These are phyloP conservation scores for Globisporangium nodosum DNA, from an alignment of 352 stramenopile genomes.

Conservation along the genomic window DNA sequence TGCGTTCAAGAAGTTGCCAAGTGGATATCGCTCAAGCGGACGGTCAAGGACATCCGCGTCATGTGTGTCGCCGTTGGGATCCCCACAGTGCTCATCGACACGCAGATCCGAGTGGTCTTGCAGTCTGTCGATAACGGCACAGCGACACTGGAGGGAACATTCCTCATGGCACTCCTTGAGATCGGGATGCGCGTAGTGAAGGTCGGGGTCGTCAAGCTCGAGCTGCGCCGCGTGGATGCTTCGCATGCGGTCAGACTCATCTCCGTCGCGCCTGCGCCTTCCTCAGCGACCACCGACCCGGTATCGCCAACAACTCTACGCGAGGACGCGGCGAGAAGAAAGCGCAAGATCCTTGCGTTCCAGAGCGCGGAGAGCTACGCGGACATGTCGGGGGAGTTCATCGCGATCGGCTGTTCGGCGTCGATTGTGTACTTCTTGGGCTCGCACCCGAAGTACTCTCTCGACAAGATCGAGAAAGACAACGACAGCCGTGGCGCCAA, in stretches of 20 bases:
- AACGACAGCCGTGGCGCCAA: neutral
- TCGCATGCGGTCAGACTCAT: neutral
- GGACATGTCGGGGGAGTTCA: conserved; percentile 44
- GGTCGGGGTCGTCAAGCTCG: neutral
- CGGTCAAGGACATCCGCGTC: conserved; percentile 24
- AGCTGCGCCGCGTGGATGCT: neutral
- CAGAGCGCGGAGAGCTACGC: conserved; percentile 26
- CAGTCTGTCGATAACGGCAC: neutral
- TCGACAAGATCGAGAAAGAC: neutral
- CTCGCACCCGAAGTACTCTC: neutral
- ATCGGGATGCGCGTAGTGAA: neutral
- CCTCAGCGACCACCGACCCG: neutral
- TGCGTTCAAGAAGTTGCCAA: conserved; percentile 28
- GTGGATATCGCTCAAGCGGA: conserved; percentile 17
- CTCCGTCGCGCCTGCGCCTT: neutral
- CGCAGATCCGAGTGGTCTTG: conserved; percentile 11
- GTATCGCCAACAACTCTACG: neutral
- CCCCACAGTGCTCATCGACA: conserved; percentile 18
- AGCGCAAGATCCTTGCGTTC: conserved; percentile 14
- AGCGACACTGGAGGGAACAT: conserved; percentile 1
- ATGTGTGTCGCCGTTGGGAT: conserved; percentile 30
- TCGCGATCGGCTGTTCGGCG: conserved; percentile 33
- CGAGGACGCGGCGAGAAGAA: conserved; percentile 10
- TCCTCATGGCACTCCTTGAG: conserved; percentile 1
- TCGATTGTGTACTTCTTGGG: conserved; percentile 1